Conservation (phyloP, 2,329 filamentous ascomycete genomes). For the Alternaria infectoria region DNA sequence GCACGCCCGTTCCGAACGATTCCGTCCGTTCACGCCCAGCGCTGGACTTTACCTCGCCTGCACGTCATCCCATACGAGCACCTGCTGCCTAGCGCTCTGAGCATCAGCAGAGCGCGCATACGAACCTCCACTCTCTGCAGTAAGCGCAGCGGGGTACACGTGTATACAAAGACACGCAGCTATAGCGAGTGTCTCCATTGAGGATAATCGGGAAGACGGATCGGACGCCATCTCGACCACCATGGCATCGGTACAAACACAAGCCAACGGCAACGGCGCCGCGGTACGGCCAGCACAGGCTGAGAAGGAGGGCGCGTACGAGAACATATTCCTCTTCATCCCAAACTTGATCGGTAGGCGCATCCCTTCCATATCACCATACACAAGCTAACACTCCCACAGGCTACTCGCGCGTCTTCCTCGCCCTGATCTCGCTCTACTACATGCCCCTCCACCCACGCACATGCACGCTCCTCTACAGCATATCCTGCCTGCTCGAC, state of each 20-base stretch:
- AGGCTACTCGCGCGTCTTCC: slow-evolving; percentile 60
- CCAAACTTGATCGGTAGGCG: slow-evolving; percentile 59
- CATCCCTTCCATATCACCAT: not conserved
- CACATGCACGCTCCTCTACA: slow-evolving; percentile 90
- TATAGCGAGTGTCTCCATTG: not conserved
- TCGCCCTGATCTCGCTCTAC: slow-evolving; percentile 88
- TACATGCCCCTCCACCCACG: slow-evolving; percentile 99
- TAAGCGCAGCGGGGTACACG: slow-evolving; percentile 16
- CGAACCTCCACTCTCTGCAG: slow-evolving; percentile 3
- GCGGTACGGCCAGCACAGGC: slow-evolving; percentile 25
- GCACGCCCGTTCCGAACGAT: not conserved
- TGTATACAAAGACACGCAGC: not conserved
- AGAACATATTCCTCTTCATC: slow-evolving; percentile 62
- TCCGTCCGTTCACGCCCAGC: not conserved
- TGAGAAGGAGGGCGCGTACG: slow-evolving; percentile 44
- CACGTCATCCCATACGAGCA: slow-evolving; percentile 4
- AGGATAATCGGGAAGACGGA: not conserved
- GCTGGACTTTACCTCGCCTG: not conserved
- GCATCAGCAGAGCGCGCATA: slow-evolving; percentile 7
- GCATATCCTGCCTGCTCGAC: slow-evolving; percentile 91
- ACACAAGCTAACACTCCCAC: slow-evolving; percentile 15
- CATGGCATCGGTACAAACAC: slow-evolving; percentile 38
- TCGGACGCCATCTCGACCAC: slow-evolving; percentile 5
- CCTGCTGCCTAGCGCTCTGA: slow-evolving; percentile 8
- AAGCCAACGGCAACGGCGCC: slow-evolving; percentile 41